Evolutionary conservation across 2,329 filamentous ascomycete genomes (phyloP), one percentile per base, ranked within the genome.

Genomic region (Sporothrix inflata): DNA sequence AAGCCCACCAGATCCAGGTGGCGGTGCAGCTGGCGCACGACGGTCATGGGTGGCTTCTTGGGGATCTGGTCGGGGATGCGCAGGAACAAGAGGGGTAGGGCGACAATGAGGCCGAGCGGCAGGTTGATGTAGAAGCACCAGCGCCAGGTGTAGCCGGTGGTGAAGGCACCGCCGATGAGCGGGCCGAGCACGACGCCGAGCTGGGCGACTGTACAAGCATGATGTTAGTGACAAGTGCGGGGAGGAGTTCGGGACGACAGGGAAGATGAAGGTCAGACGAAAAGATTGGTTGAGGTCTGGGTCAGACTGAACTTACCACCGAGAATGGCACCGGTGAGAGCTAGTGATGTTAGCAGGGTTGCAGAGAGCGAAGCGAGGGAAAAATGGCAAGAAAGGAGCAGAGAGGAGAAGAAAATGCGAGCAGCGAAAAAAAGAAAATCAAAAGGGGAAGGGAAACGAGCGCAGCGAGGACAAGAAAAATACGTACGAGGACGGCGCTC

Each of bases 71-170:
- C 81, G 16, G 82, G 83, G 12, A 83, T 78, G 61, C 77, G 75
- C 27, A 82, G 73, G 11, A 82, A 70, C 1, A 78, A 24, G 8
- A 84, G 65, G 12, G 79, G 75, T 4, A 78, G 4, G 9, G 77
- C 82, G 2, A 81, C 78, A 16, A 83, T 19, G 2, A 75, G 80
- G 4, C 83, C 83, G 38, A 85, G 61, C 0, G 84, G 84, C 5
- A 86, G 79, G 75, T 85, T 85, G 78, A 86, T 79, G 73, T 82
- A 85, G 75, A 85, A 85, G 82, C 82, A 84, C 83, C 83, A 85
- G 61, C 84, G 79, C 84, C 84, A 86, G 1, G 79, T 81, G 0
- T 78, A 73, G 69, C 81, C 80, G 8, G 79, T 76, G 0, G 82
- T 83, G 12, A 84, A 80, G 24, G 79, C 76, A 71, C 84, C 82